These are phyloP conservation scores for Pyrus hybrid DNA, from an alignment of 331 rosid genomes.

Conservation along the genomic window DNA sequence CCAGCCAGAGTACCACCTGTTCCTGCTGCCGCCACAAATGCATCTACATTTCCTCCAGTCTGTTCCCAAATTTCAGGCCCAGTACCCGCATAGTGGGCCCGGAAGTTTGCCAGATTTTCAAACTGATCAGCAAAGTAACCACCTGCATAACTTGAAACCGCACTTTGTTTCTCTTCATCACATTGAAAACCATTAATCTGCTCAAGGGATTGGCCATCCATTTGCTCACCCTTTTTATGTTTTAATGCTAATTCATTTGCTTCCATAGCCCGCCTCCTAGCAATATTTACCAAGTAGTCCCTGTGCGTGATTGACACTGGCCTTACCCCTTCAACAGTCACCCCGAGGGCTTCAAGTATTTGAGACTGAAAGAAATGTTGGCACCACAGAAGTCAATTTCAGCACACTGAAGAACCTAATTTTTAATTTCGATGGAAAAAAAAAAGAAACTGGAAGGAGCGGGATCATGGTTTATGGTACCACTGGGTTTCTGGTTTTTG, in stretches of 20 bases:
- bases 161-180: conserved; percentile 23
- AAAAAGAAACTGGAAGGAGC: background rate
- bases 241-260: conserved; percentile 57
- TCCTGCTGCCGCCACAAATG: conserved; percentile 85
- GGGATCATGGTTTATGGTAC: background rate
- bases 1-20: conserved; percentile 96
- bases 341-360: conserved; percentile 76
- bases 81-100: conserved; percentile 78
- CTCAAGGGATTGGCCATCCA: conserved; percentile 18
- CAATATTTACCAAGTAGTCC: conserved; percentile 86
- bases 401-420: background rate
- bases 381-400: background rate
- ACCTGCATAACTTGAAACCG: conserved; percentile 38
- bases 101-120: conserved; percentile 79
- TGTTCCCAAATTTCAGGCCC: conserved; percentile 98
- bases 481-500: background rate
- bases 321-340: conserved; percentile 80
- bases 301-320: conserved; percentile 85
- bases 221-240: conserved; percentile 19
- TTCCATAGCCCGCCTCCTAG: conserved; percentile 65
- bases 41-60: conserved; percentile 59
- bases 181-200: conserved; percentile 29
- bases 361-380: conserved; percentile 56
- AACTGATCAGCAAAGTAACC: conserved; percentile 94
- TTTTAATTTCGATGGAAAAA: background rate